Percentiles rank a stretch among this genome's conserved stretches.
Conservation (phyloP, 2,329 filamentous ascomycete genomes). For the Nemania bipapillata region DNA sequence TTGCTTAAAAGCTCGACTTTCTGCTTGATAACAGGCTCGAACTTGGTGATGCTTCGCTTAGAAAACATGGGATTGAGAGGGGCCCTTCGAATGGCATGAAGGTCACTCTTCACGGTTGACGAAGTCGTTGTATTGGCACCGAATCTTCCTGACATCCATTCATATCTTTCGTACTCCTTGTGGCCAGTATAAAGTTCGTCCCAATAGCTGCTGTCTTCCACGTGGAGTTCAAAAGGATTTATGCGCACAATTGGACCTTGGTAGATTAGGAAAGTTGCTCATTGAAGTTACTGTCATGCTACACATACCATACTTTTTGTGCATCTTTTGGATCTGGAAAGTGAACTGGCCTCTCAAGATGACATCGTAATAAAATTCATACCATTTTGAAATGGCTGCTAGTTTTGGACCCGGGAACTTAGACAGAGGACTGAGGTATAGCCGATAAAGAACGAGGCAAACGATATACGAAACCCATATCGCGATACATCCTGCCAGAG, state of each 20-base stretch:
- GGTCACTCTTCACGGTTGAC: slow-evolving; percentile 19
- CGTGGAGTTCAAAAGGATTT: slow-evolving; percentile 24
- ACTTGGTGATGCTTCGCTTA: slow-evolving; percentile 25
- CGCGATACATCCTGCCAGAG: too few species aligned
- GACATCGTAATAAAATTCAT: too few species aligned
- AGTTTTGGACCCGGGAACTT: too few species aligned
- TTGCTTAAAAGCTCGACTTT: slow-evolving; percentile 28
- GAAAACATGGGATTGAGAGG: slow-evolving; percentile 29
- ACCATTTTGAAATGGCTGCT: too few species aligned
- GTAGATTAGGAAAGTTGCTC: background rate
- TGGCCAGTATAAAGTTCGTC: slow-evolving; percentile 26
- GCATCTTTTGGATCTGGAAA: too few species aligned
- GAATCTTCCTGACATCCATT: slow-evolving; percentile 30
- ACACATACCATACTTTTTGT: slow-evolving; percentile 22
- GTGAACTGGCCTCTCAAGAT: too few species aligned
- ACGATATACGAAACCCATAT: too few species aligned
- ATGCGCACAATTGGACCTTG: slow-evolving; percentile 29
- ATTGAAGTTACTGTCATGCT: background rate
- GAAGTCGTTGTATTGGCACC: slow-evolving; percentile 26
- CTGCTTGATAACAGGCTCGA: slow-evolving; percentile 24
- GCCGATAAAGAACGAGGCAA: too few species aligned
- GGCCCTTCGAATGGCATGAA: slow-evolving; percentile 26
- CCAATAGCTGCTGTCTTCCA: slow-evolving; percentile 22
- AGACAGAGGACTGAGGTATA: too few species aligned
- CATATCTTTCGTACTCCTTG: slow-evolving; percentile 28